A percentile compares a stretch with the other conserved stretches of the same genome.
These are phyloP conservation scores for Trichophaea hybrida DNA, from an alignment of 2,329 filamentous ascomycete genomes.

Conservation along the genomic window DNA sequence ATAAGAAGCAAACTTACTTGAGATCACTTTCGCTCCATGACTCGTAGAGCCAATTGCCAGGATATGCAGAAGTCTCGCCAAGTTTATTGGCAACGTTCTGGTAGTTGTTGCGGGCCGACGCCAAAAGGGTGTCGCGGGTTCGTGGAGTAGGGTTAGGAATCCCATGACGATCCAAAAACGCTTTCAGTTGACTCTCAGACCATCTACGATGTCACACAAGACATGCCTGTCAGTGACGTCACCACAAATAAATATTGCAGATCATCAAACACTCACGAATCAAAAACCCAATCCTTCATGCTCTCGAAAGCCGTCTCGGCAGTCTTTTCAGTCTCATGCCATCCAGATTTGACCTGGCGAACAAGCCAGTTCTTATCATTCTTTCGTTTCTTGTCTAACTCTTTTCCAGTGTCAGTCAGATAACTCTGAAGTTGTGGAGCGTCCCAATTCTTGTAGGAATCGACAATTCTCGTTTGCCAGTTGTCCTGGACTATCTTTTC, in stretches of 20 bases:
- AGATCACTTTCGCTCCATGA: slow-evolving; percentile 50
- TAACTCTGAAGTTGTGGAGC: slow-evolving; percentile 52
- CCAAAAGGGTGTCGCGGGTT: slow-evolving; percentile 66
- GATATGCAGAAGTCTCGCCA: slow-evolving; percentile 70
- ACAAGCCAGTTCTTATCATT: slow-evolving; percentile 55
- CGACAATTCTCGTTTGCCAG: slow-evolving; percentile 65
- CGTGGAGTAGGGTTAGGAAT: slow-evolving; percentile 81
- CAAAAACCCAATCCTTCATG: slow-evolving; percentile 83
- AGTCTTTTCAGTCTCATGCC: slow-evolving; percentile 67
- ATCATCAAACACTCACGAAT: slow-evolving; percentile 41
- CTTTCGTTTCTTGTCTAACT: slow-evolving; percentile 52
- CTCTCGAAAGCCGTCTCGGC: slow-evolving; percentile 55
- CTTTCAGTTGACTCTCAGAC: slow-evolving; percentile 84
- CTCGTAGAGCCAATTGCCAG: slow-evolving; percentile 86
- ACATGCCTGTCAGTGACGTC: slow-evolving; percentile 30
- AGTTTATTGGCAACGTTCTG: slow-evolving; percentile 58
- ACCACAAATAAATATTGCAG: background rate
- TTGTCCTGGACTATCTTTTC: slow-evolving; percentile 77
- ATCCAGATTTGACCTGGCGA: slow-evolving; percentile 54
- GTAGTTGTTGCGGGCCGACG: slow-evolving; percentile 66
- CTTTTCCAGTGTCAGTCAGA: slow-evolving; percentile 54
- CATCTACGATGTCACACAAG: slow-evolving; percentile 42
- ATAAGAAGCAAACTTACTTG: slow-evolving; percentile 15
- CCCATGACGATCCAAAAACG: slow-evolving; percentile 75
- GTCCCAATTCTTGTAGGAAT: slow-evolving; percentile 67